Percentiles rank a stretch among this genome's conserved stretches.
Conservation (phyloP, 1,284 basidiomycete genomes). For the Hymenochaete sp. region DNA sequence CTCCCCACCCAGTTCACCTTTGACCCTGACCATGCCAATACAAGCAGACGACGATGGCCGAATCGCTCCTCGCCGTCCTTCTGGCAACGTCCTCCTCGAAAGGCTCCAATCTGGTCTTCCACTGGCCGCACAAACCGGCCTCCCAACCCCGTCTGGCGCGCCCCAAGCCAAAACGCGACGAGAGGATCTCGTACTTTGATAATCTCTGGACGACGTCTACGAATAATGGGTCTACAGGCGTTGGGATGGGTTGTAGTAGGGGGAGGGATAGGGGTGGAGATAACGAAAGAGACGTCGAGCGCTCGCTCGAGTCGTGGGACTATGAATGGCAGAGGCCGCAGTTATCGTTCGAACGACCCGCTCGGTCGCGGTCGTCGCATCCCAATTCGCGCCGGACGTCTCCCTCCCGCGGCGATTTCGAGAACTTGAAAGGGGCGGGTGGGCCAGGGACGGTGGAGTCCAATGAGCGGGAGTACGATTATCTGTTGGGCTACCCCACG, state of each 20-base stretch:
- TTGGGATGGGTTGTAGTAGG: no score
- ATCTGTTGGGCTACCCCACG: constrained; percentile 71
- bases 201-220: constrained; percentile 60
- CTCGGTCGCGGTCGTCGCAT: constrained; percentile 26
- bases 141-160: constrained; percentile 53
- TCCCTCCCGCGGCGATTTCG: constrained; percentile 21
- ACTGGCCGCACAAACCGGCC: constrained; percentile 62
- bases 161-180: constrained; percentile 41
- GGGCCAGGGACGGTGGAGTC: no score
- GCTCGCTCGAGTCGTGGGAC: constrained; percentile 27
- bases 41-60: constrained; percentile 41
- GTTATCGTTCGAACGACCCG: constrained; percentile 18
- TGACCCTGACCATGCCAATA: neutral
- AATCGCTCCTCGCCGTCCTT: constrained; percentile 63
- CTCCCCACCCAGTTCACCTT: no score
- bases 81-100: constrained; percentile 70
- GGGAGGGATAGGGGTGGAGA: no score
- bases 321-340: constrained; percentile 50
- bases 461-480: constrained; percentile 39
- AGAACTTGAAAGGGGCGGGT: no score
- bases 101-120: constrained; percentile 61
- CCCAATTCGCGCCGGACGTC: constrained; percentile 27
- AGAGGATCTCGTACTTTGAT: constrained; percentile 45
- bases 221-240: no score
- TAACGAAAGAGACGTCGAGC: no score